Conservation (phyloP, 306 rosid genomes). For the Alnus glutinosa region DNA sequence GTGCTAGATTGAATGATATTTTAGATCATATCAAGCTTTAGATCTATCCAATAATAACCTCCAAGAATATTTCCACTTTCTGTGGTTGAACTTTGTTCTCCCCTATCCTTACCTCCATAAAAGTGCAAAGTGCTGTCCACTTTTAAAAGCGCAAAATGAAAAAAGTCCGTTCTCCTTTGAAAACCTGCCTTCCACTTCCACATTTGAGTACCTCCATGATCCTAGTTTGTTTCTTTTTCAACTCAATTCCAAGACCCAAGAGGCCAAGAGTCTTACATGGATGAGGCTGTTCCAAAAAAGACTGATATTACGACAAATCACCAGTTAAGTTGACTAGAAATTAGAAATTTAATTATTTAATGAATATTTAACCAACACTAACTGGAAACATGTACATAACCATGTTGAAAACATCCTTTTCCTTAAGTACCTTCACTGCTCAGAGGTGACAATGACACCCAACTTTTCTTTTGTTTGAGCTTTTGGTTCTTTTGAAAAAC, state of each 20-base stretch:
- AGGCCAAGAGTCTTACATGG: neutral
- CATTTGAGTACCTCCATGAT: neutral
- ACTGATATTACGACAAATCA: no score
- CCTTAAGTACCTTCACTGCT: no score
- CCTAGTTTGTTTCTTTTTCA: neutral
- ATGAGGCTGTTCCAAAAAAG: no score
- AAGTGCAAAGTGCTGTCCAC: constrained; percentile 24
- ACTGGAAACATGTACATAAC: no score
- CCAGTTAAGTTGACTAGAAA: no score
- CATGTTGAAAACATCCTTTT: no score
- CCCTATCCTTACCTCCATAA: constrained; percentile 22
- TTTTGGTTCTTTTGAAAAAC: neutral
- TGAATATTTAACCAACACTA: no score
- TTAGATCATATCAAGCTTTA: constrained; percentile 17
- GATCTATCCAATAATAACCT: constrained; percentile 16
- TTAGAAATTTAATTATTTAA: no score
- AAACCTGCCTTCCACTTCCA: neutral
- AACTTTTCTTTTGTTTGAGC: neutral
- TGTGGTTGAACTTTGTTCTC: constrained; percentile 25
- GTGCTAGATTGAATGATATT: neutral
- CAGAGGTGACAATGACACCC: no score
- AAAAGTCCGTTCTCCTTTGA: neutral
- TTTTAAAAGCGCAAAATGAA: neutral
- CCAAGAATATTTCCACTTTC: constrained; percentile 26
- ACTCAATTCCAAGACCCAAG: neutral